Evolutionary conservation across 306 rosid genomes (phyloP).

Genomic region (Corylus avellana): DNA sequence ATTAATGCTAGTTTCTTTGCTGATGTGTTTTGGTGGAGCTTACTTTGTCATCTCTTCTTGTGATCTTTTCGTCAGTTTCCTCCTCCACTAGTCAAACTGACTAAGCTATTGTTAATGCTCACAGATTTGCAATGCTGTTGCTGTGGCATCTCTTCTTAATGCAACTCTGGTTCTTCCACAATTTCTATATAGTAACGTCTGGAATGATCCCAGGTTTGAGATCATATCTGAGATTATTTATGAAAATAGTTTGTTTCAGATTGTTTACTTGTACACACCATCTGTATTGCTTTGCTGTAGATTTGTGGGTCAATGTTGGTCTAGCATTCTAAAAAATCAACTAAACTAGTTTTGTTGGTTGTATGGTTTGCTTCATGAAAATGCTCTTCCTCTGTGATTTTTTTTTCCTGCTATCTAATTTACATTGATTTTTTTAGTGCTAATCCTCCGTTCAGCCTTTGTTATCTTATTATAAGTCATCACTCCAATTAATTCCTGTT

Average conservation of each 20-base stretch:
- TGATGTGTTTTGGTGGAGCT: background rate
- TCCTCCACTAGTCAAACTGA: slow-evolving; percentile 36
- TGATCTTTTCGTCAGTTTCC: slow-evolving; percentile 22
- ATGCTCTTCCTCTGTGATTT: background rate
- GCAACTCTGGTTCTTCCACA: slow-evolving; percentile 84
- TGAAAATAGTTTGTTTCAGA: slow-evolving; percentile 4
- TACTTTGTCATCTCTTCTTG: slow-evolving; percentile 1
- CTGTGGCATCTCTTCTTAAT: slow-evolving; percentile 87
- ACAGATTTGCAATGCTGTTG: slow-evolving; percentile 94
- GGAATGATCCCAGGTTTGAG: slow-evolving; percentile 95
- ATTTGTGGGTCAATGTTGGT: background rate
- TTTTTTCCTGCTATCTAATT: background rate
- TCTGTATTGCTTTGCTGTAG: background rate
- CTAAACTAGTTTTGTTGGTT: background rate
- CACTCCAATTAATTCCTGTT: background rate
- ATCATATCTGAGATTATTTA: slow-evolving; percentile 3
- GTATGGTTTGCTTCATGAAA: background rate
- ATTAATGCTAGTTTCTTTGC: background rate
- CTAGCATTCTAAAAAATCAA: background rate
- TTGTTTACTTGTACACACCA: background rate
- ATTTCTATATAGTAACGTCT: slow-evolving; percentile 87
- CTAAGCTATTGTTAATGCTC: slow-evolving; percentile 41
- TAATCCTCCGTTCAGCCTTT: background rate
- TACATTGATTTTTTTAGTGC: background rate
- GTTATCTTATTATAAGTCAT: background rate